Evolutionary conservation across 177 flowering plant species (phyloP).

Genomic region (Vitis hybrid): DNA sequence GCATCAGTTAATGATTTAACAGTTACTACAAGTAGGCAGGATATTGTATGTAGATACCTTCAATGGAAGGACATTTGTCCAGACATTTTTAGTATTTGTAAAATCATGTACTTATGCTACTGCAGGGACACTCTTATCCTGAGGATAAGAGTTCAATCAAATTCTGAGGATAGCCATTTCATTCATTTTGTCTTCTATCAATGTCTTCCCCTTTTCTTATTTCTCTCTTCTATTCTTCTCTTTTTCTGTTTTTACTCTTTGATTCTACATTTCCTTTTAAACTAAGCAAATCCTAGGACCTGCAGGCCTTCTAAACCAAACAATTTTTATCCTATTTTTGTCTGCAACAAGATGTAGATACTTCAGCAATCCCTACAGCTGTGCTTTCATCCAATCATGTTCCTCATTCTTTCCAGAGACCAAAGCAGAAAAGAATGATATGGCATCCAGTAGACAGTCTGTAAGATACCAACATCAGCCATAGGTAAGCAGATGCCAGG

Average conservation of each 20-base stretch:
- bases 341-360: background rate
- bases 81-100: background rate
- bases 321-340: background rate
- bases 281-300: background rate
- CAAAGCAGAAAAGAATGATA: background rate
- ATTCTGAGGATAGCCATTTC: background rate
- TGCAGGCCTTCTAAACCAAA: background rate
- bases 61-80: background rate
- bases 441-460: background rate
- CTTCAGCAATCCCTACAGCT: background rate
- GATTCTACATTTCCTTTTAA: background rate
- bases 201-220: no score
- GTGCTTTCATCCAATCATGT: background rate
- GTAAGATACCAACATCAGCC: background rate
- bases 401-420: background rate
- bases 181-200: background rate
- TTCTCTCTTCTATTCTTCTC: background rate
- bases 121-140: no score
- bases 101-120: no score
- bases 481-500: background rate
- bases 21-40: no score
- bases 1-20: no score
- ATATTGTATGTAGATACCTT: no score
- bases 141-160: background rate
- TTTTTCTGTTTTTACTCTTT: background rate